Percentiles rank a stretch among this genome's conserved stretches.
Evolutionary conservation across 2,329 filamentous ascomycete genomes (phyloP).

Genomic region (Aureobasidium mangrovei): DNA sequence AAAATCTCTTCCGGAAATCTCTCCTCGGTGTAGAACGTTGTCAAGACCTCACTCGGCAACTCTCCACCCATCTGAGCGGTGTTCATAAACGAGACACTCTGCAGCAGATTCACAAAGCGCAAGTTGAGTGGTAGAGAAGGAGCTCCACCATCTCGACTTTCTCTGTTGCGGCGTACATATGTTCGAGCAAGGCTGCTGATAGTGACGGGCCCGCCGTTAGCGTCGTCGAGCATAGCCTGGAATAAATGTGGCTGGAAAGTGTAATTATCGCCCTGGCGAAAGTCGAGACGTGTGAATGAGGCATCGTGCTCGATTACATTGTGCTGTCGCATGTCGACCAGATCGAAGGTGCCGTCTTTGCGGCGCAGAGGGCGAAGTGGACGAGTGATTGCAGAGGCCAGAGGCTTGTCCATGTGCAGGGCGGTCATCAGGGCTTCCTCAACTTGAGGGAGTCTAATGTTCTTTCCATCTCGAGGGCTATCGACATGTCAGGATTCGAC

Average conservation of each 20-base stretch:
- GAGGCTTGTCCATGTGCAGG: constrained; percentile 1
- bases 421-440: constrained; percentile 20
- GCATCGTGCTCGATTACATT: constrained; percentile 30
- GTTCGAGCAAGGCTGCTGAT: constrained; percentile 23
- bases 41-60: constrained; percentile 19
- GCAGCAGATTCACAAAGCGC: constrained; percentile 25
- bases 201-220: constrained; percentile 25
- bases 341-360: constrained; percentile 27
- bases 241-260: constrained; percentile 27
- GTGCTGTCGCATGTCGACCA: constrained; percentile 26
- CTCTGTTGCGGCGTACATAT: constrained; percentile 23
- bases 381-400: constrained; percentile 22
- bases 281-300: constrained; percentile 28
- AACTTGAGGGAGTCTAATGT: constrained; percentile 25
- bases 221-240: constrained; percentile 25
- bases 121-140: constrained; percentile 21
- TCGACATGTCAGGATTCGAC: too few relatives aligned
- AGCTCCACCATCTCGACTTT: constrained; percentile 19
- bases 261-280: constrained; percentile 29
- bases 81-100: constrained; percentile 17
- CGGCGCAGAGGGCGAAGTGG: constrained; percentile 19
- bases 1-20: constrained; percentile 22
- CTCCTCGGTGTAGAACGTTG: constrained; percentile 26
- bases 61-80: constrained; percentile 17
- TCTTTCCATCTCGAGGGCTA: constrained; percentile 28